Evolutionary conservation across 2,329 filamentous ascomycete genomes (phyloP), one percentile per base, ranked within the genome.

Genomic region (Sordariomycetes sp.): DNA sequence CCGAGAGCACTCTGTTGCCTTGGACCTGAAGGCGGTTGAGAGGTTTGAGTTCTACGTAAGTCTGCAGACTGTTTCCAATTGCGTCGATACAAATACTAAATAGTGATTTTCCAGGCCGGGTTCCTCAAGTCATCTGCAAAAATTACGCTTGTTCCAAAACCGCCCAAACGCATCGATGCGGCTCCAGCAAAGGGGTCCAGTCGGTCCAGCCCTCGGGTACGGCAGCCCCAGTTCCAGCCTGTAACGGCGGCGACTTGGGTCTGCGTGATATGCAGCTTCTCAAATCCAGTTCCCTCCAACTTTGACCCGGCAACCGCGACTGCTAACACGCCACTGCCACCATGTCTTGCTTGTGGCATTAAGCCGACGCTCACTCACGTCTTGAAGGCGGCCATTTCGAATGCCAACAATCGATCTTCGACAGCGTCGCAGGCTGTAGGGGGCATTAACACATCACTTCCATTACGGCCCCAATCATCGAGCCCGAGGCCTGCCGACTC

Each of bases 91-190:
- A 28, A 36, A 15, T 8, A 8, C 54, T 55, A 45, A 45, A 32
- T 48, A n/a, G 6, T 12, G 48, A 5, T n/a, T 20, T 42, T 34
- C n/a, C 34, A 58, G 60, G 89, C 89, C 48, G 89, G 94, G 34
- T 97, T 99, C 64, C 74, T 97, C 51, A 96, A 95, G 68, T 97
- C 94, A 0, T 97, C 94, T 1, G 76, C 94, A 7, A 99, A 99
- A 72, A 83, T 99, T 62, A 96, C 89, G 1, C 73, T 99, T 57
- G 82, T 90, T 61, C 89, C 91, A 0, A 97, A 96, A 65, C 82
- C 87, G 1, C 71, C 78, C 17, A 95, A 88, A 68, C 79, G 82
- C 61, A 74, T 81, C 17, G 51, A 51, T 17, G 52, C 39, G 15
- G 25, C 58, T 17, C 25, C 57, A 10, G n/a, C 52, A 12, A 32